Evolutionary conservation across 2,329 filamentous ascomycete species (phyloP), one percentile per base, ranked within the genome.

Genomic region (Penicillium thymicola): DNA sequence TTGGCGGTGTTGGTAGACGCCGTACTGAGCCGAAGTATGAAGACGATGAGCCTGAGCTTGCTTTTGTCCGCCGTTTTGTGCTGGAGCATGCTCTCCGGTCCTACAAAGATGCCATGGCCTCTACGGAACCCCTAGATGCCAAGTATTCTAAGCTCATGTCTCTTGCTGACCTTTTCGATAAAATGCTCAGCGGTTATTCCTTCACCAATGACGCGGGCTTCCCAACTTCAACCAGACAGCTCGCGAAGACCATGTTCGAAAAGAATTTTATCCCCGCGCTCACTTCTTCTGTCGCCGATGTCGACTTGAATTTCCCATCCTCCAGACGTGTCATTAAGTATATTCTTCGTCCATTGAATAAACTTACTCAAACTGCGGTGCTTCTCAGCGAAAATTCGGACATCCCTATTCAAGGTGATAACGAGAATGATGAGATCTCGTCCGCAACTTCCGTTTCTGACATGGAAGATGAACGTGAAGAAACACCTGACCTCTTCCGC

Each of bases 241-340:
- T 99, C 64, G 88, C 90, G 34, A 90, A 92, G 64, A 86, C 97
- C 58, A 99, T 99, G 94, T 97, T 96, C 67, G 94, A 99, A 76
- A 99, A 97, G 78, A 92, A 95, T 54, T 96, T 94, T 71, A 87
- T 97, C 59, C 85, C 89, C 25, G 89, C 93, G 46, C 78, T 99
- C 57, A 97, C 94, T 2, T 85, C 87, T 13, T 96, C 95, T 1
- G 92, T 99, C 65, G 91, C 94, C 18, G 95, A 99, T 67, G 89
- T 99, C 58, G 94, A 97, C 71, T 84, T 99, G 59, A 96, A 95
- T 65, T 97, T 95, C 74, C 92, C 93, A 0, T 89, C 90, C 27
- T 90, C 95, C 16, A 96, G 96, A 78, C 86, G 92, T 45, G 92
- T 92, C 14, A 91, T 99, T 68, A 99, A 97, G 77, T 95, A 96